phyloP scores from a whole-genome alignment of 2,329 filamentous ascomycete genomes.

The Emergomyces orientalis region DNA sequence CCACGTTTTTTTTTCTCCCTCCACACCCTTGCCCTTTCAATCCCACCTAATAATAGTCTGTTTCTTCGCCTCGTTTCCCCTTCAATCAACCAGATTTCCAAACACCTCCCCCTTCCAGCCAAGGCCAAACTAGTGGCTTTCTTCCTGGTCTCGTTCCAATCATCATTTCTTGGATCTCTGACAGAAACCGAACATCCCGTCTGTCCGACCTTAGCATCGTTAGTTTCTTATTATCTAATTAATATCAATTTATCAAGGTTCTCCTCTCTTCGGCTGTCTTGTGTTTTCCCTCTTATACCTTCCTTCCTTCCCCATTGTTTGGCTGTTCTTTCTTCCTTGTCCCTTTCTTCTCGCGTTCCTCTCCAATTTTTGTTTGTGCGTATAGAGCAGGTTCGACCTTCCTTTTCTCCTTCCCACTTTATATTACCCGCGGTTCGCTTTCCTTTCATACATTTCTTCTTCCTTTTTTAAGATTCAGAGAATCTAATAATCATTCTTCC shows the following conservation, averaged over 20 bases:
- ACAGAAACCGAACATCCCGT: constrained; percentile 1
- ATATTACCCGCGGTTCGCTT: neutral
- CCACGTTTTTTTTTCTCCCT: neutral
- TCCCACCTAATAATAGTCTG: neutral
- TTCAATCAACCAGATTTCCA: neutral
- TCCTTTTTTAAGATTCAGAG: neutral
- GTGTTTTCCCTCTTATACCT: neutral
- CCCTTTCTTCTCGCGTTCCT: neutral
- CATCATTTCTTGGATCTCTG: neutral
- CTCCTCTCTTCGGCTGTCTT: neutral
- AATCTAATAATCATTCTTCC: neutral
- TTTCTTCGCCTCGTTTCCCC: neutral
- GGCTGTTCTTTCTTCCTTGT: neutral
- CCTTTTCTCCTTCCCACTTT: neutral
- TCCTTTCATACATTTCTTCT: neutral
- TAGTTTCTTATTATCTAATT: neutral
- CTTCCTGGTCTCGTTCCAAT: neutral
- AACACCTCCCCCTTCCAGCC: neutral
- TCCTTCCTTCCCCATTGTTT: constrained; percentile 4
- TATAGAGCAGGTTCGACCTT: neutral
- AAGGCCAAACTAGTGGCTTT: neutral
- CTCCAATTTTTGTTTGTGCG: neutral
- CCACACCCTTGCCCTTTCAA: neutral
- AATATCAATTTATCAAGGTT: neutral
- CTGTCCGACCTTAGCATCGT: constrained; percentile 3